phyloP scores from a whole-genome alignment of 352 stramenopile genomes.

The Pythium aphanidermatum region DNA sequence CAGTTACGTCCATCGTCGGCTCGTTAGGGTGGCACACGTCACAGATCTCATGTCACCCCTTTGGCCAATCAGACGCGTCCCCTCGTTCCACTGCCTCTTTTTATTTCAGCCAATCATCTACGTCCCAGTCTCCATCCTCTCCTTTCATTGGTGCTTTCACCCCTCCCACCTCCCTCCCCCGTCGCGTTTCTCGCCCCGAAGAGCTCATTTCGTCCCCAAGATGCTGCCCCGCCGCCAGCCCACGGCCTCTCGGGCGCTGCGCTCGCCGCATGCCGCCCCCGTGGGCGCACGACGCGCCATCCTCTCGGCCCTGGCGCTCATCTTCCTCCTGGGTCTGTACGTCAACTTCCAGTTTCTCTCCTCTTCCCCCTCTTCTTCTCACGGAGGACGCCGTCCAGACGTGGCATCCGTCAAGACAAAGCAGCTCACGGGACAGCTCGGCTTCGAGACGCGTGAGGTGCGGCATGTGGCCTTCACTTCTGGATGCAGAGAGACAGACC shows the following conservation, averaged over 20 bases:
- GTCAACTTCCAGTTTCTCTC: conserved; percentile 65
- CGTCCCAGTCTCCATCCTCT: too few relatives aligned
- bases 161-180: too few relatives aligned
- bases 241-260: conserved; percentile 28
- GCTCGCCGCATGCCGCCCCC: conserved; percentile 22
- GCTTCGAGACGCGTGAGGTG: conserved; percentile 43
- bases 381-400: not conserved
- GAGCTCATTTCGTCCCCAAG: too few relatives aligned
- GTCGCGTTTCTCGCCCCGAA: too few relatives aligned
- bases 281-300: conserved; percentile 18
- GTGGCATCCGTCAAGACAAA: conserved; percentile 1
- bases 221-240: conserved; percentile 57
- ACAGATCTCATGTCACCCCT: too few relatives aligned
- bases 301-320: conserved; percentile 23
- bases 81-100: too few relatives aligned
- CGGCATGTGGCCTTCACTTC: conserved; percentile 75
- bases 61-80: too few relatives aligned
- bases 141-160: too few relatives aligned
- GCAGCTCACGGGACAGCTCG: conserved; percentile 20
- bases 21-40: too few relatives aligned
- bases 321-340: conserved; percentile 56
- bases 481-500: conserved; percentile 50
- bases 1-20: too few relatives aligned
- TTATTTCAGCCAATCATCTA: too few relatives aligned
- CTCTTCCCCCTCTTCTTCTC: conserved; percentile 13